A percentile compares a stretch with the other conserved stretches of the same genome.
These are phyloP conservation scores for Huntiella savannae DNA, from an alignment of 2,329 filamentous ascomycete genomes.

Conservation along the genomic window DNA sequence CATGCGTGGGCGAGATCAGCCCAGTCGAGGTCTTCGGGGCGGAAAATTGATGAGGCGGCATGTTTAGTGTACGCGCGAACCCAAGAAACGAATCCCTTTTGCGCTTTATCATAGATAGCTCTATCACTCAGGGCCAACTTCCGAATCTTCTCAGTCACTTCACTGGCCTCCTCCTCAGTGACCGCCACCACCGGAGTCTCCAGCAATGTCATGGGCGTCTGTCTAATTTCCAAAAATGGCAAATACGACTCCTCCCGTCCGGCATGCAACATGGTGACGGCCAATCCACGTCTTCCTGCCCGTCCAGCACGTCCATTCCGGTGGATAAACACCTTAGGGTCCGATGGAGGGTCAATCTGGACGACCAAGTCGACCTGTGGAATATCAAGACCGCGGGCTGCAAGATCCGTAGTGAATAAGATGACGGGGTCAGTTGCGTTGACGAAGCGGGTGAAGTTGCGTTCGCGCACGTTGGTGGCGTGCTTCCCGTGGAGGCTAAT, in stretches of 20 bases:
- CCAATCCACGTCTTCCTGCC: conserved; percentile 70
- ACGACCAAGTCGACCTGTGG: conserved; percentile 81
- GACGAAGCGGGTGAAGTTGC: conserved; percentile 69
- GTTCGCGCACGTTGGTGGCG: conserved; percentile 66
- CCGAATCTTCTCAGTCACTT: conserved; percentile 41
- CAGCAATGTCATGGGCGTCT: conserved; percentile 59
- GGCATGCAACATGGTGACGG: conserved; percentile 68
- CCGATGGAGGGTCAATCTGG: conserved; percentile 33
- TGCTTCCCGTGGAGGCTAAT: conserved; percentile 86
- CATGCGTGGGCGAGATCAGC: conserved; percentile 59
- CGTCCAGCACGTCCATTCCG: conserved; percentile 76
- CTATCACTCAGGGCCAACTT: conserved; percentile 31
- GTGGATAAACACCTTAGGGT: conserved; percentile 83
- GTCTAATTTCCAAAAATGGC: conserved; percentile 65
- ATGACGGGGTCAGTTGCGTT: conserved; percentile 57
- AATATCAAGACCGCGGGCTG: conserved; percentile 78
- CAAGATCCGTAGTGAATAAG: conserved; percentile 81
- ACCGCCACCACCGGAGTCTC: conserved; percentile 35
- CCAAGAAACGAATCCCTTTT: conserved; percentile 86
- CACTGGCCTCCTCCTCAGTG: conserved; percentile 40
- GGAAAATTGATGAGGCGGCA: conserved; percentile 79
- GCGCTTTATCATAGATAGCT: conserved; percentile 64
- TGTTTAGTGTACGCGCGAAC: conserved; percentile 82
- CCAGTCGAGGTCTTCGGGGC: conserved; percentile 69
- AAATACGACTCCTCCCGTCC: conserved; percentile 82